These are phyloP conservation scores for Ophiostoma montium DNA, from an alignment of 2,329 filamentous ascomycete genomes.

Conservation along the genomic window DNA sequence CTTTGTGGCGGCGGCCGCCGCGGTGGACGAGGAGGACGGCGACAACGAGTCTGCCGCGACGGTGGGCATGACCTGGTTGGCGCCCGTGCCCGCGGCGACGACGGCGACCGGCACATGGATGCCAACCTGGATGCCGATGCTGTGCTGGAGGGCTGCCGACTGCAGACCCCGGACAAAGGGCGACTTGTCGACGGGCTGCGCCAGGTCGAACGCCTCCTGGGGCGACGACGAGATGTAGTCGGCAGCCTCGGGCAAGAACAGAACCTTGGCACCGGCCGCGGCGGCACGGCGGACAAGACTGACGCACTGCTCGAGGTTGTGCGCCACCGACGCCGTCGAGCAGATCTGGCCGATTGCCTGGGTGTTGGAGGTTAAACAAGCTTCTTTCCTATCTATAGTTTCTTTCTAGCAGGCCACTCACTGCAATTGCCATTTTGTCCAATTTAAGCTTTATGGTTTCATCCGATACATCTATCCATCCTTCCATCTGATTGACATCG, in stretches of 20 bases:
- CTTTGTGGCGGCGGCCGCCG: conserved; percentile 16
- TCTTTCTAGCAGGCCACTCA: neutral
- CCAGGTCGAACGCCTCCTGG: conserved; percentile 56
- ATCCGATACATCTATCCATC: too few species aligned
- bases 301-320: conserved; percentile 70
- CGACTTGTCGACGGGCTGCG: conserved; percentile 47
- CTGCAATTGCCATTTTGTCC: neutral
- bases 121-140: conserved; percentile 68
- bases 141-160: conserved; percentile 46
- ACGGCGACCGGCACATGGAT: conserved; percentile 58
- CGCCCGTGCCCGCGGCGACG: conserved; percentile 16
- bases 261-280: conserved; percentile 57
- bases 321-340: conserved; percentile 61
- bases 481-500: too few species aligned
- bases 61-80: conserved; percentile 14
- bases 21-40: neutral
- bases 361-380: neutral
- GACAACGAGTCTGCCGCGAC: conserved; percentile 12
- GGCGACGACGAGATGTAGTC: conserved; percentile 71
- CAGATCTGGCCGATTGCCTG: conserved; percentile 85
- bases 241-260: conserved; percentile 85
- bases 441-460: too few species aligned
- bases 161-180: conserved; percentile 67
- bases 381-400: too few species aligned
- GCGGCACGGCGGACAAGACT: conserved; percentile 59